A percentile compares a stretch with the other conserved stretches of the same genome.
Evolutionary conservation across 306 rosid genomes (phyloP).

Genomic region (Quercus alba): DNA sequence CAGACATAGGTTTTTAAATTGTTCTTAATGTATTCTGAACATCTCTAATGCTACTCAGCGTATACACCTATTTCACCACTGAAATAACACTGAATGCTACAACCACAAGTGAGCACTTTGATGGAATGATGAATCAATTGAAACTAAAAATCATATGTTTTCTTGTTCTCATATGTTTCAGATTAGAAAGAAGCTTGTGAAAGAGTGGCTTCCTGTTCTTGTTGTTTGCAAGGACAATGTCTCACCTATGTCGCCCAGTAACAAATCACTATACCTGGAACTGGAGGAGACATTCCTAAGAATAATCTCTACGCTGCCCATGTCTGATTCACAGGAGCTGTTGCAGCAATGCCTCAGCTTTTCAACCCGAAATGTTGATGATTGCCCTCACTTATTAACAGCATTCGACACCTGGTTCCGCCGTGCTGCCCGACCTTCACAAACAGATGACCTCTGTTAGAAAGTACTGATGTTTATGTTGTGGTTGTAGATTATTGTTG

Average conservation of each 20-base stretch:
- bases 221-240: slow-evolving; percentile 74
- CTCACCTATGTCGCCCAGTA: slow-evolving; percentile 62
- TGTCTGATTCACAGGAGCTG: slow-evolving; percentile 85
- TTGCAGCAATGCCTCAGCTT: slow-evolving; percentile 86
- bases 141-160: background rate
- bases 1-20: background rate
- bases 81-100: background rate
- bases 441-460: slow-evolving; percentile 24
- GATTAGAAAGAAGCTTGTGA: slow-evolving; percentile 88
- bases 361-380: slow-evolving; percentile 78
- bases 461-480: background rate
- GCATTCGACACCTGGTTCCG: slow-evolving; percentile 98
- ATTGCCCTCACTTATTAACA: slow-evolving; percentile 75
- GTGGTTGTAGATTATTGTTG: background rate
- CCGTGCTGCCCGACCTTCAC: slow-evolving; percentile 57
- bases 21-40: background rate
- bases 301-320: slow-evolving; percentile 83
- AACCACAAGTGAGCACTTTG: background rate
- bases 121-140: background rate
- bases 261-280: slow-evolving; percentile 61
- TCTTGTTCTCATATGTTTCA: slow-evolving; percentile 23
- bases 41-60: background rate
- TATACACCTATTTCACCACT: background rate
- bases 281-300: slow-evolving; percentile 80
- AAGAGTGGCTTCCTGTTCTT: slow-evolving; percentile 91